Evolutionary conservation across 805 yeast genomes (phyloP), one percentile per base, ranked within the genome.

Genomic region (Candida schatavii): DNA sequence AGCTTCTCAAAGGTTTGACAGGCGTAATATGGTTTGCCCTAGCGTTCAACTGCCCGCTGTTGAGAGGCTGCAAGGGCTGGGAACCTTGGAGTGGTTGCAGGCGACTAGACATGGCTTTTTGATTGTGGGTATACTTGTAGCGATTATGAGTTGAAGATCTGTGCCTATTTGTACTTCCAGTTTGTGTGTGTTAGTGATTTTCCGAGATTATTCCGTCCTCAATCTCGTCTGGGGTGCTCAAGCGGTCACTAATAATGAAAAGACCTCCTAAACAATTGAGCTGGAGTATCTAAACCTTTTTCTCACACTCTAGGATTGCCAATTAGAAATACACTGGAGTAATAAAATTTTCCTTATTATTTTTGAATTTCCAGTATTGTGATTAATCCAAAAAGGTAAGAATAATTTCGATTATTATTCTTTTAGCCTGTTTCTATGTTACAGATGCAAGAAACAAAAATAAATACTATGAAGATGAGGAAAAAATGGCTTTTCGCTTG

Each of bases 51-150:
- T 77, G 81, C 39, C 75, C 78, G 52, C 61, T 70, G 52, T 74
- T 76, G 44, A 77, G 65, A 41, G 81, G 76, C 54, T 77, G 81
- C 50, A 77, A 70, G 23, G 81, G 79, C 53, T 75, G 75, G 40
- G 66, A 25, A 15, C 18, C 10, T 7, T 36, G 39, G 32, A 36
- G 26, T 13, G 36, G 36, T 36, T 36, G 39, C 11, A 31, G 26
- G 18, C 39, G 39, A 36, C 29, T 20, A 19, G 36, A 33, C 36
- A 33, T 33, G 14, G 14, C 21, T n/a, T n/a, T n/a, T n/a, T n/a
- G n/a, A n/a, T n/a, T n/a, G n/a, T n/a, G n/a, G n/a, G n/a, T n/a
- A n/a, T n/a, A n/a, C n/a, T n/a, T n/a, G n/a, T n/a, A n/a, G n/a
- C n/a, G n/a, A n/a, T n/a, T n/a, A n/a, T n/a, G n/a, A n/a, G n/a